Conservation (phyloP, 1,139 yeast species). For the Debaryomyces nepalensis region DNA sequence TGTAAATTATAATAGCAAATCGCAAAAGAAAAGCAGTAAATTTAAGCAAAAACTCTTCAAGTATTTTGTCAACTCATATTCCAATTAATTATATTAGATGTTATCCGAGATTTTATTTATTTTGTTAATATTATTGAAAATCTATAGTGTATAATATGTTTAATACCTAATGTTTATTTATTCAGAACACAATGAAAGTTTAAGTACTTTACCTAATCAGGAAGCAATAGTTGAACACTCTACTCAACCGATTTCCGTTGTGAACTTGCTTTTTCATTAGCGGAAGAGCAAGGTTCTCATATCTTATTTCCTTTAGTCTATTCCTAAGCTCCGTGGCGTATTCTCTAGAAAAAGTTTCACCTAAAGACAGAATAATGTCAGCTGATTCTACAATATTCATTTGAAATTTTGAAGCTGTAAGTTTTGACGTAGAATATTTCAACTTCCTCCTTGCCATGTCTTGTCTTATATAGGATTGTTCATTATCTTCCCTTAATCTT, state of each 20-base stretch:
- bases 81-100: slow-evolving; percentile 15
- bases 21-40: slow-evolving; percentile 25
- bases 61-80: slow-evolving; percentile 41
- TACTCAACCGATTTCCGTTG: slow-evolving; percentile 9
- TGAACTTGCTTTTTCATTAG: neutral
- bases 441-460: neutral
- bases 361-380: neutral
- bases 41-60: slow-evolving; percentile 41
- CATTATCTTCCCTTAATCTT: neutral
- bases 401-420: neutral
- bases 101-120: slow-evolving; percentile 1
- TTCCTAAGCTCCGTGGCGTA: neutral
- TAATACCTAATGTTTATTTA: slow-evolving; percentile 4
- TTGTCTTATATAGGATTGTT: neutral
- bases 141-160: neutral
- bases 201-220: slow-evolving; percentile 4
- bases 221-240: slow-evolving; percentile 9
- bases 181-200: too few relatives aligned
- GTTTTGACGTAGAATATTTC: neutral
- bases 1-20: neutral
- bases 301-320: slow-evolving; percentile 7
- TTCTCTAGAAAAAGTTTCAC: slow-evolving; percentile 1
- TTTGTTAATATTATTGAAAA: neutral
- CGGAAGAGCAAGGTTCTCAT: slow-evolving; percentile 1
- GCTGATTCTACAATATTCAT: neutral